These are phyloP conservation scores for Xylaria sp. DNA, from an alignment of 495 filamentous ascomycete species.

Conservation along the genomic window DNA sequence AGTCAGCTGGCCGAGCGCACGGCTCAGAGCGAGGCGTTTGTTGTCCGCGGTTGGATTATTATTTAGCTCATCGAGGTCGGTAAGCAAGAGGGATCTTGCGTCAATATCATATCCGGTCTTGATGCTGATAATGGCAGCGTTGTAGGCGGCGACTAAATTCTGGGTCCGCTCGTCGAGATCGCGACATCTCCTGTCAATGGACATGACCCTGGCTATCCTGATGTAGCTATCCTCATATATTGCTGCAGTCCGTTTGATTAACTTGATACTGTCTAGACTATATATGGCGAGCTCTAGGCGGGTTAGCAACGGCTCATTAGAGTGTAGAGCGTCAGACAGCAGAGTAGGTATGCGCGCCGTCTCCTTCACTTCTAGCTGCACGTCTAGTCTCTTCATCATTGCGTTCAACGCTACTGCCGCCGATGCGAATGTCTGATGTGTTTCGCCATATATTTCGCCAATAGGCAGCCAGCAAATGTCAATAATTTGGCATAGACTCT, in stretches of 20 bases:
- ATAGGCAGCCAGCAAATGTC: conserved; percentile 33
- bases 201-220: conserved; percentile 17
- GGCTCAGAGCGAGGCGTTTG: background rate
- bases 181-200: conserved; percentile 9
- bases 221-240: background rate
- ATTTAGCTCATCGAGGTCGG: background rate
- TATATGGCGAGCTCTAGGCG: conserved; percentile 19
- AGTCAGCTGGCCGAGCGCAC: conserved; percentile 6
- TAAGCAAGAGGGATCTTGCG: background rate
- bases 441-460: conserved; percentile 22
- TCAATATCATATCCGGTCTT: conserved; percentile 20
- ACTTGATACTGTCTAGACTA: background rate
- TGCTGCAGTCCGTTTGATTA: background rate
- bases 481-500: conserved; percentile 31
- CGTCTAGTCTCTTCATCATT: background rate
- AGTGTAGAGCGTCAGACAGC: background rate
- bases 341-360: background rate
- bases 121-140: conserved; percentile 5
- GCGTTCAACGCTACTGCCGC: background rate
- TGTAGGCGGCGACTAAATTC: background rate
- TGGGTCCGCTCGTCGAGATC: conserved; percentile 13
- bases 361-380: conserved; percentile 10
- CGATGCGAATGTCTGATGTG: background rate
- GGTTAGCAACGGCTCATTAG: background rate
- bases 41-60: background rate